A percentile compares a stretch with the other conserved stretches of the same genome.
Conservation (phyloP, 2,329 filamentous ascomycete genomes). For the Gnomoniopsis sp. region DNA sequence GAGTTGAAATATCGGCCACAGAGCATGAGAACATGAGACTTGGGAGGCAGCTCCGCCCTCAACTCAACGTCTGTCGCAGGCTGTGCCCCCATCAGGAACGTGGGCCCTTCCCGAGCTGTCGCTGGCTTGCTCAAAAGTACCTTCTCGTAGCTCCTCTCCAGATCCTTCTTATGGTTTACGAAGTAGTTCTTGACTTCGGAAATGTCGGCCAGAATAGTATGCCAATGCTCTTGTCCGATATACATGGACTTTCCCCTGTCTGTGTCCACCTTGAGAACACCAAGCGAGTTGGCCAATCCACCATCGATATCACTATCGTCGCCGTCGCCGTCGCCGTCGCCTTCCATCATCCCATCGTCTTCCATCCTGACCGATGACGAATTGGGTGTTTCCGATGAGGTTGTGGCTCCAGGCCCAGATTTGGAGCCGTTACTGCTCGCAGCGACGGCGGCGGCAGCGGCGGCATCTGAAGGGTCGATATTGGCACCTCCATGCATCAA, state of each 20-base stretch:
- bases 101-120: constrained; percentile 61
- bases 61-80: constrained; percentile 73
- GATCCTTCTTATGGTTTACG: constrained; percentile 77
- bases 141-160: constrained; percentile 76
- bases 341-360: constrained; percentile 49
- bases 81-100: constrained; percentile 74
- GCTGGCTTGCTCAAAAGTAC: constrained; percentile 66
- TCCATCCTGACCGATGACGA: constrained; percentile 48
- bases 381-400: constrained; percentile 38
- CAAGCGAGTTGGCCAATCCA: constrained; percentile 67
- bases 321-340: constrained; percentile 52
- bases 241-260: constrained; percentile 79
- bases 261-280: constrained; percentile 76
- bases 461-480: constrained; percentile 34
- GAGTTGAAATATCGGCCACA: constrained; percentile 91
- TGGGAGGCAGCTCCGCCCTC: constrained; percentile 73
- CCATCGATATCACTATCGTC: constrained; percentile 70
- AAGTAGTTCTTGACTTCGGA: constrained; percentile 94
- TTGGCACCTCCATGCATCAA: constrained; percentile 83
- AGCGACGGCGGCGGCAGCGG: constrained; percentile 28
- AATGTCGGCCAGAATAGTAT: constrained; percentile 75
- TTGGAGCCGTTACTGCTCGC: constrained; percentile 27
- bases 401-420: constrained; percentile 30
- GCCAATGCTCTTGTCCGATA: constrained; percentile 81
- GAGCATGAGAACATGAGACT: constrained; percentile 77